These are phyloP conservation scores for Ustilago esculenta DNA, from an alignment of 1,284 basidiomycete genomes.

Conservation along the genomic window DNA sequence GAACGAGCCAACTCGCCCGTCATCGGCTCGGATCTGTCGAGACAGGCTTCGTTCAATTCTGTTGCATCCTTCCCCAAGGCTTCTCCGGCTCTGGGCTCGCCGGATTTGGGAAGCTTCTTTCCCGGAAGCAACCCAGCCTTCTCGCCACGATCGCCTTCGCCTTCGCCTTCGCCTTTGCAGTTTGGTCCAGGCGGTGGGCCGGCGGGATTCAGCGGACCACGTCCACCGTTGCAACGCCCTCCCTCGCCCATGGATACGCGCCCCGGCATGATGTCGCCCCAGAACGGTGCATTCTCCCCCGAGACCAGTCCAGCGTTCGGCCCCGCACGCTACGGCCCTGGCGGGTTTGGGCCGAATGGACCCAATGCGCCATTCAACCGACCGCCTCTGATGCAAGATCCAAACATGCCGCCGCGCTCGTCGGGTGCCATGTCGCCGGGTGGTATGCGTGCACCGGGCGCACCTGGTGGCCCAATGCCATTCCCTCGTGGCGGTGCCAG, in stretches of 20 bases:
- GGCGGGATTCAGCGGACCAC: slow-evolving; percentile 17
- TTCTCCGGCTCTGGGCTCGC: slow-evolving; percentile 29
- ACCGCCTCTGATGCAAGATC: slow-evolving; percentile 45
- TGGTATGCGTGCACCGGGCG: slow-evolving; percentile 23
- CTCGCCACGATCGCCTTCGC: slow-evolving; percentile 41
- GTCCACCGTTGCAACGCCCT: slow-evolving; percentile 17
- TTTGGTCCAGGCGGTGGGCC: slow-evolving; percentile 29
- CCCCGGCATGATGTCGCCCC: slow-evolving; percentile 41
- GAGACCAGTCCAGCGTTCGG: slow-evolving; percentile 44
- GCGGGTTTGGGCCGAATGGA: slow-evolving; percentile 17
- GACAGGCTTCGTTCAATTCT: slow-evolving; percentile 56
- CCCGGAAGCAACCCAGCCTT: slow-evolving; percentile 14
- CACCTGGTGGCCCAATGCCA: slow-evolving; percentile 17
- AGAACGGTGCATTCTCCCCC: slow-evolving; percentile 32
- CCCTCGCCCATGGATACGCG: slow-evolving; percentile 15
- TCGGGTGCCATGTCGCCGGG: slow-evolving; percentile 13
- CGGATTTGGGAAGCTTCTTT: slow-evolving; percentile 30
- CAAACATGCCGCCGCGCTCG: slow-evolving; percentile 42
- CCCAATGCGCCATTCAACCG: slow-evolving; percentile 16
- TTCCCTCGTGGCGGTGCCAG: slow-evolving; percentile 41
- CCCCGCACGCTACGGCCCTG: slow-evolving; percentile 26
- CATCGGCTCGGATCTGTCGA: slow-evolving; percentile 36
- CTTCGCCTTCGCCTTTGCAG: slow-evolving; percentile 38
- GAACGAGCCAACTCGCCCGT: slow-evolving; percentile 18
- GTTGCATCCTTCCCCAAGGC: slow-evolving; percentile 52